Conservation (phyloP, 2,329 filamentous ascomycete species). For the Magnaporthiopsis incrustans region DNA sequence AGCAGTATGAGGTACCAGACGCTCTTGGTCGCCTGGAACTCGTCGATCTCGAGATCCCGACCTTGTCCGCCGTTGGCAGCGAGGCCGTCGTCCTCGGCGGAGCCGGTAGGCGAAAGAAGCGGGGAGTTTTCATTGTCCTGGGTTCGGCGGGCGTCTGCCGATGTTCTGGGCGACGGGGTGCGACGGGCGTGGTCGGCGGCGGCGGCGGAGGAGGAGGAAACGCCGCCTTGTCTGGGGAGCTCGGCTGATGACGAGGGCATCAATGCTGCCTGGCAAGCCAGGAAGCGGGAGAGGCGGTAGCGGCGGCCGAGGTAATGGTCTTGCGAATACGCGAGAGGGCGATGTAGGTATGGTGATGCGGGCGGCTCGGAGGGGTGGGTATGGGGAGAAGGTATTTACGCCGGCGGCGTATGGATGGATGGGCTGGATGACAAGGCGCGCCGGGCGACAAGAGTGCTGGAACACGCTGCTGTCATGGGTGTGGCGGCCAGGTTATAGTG, state of each 20-base stretch:
- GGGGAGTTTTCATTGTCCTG: conserved; percentile 39
- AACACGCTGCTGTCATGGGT: too few species aligned
- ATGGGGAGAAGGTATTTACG: neutral
- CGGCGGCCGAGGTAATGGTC: neutral
- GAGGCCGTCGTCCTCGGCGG: conserved; percentile 26
- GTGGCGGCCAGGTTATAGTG: too few species aligned
- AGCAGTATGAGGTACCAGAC: conserved; percentile 78
- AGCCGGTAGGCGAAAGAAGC: conserved; percentile 32
- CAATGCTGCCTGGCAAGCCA: conserved; percentile 1
- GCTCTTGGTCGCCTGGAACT: conserved; percentile 63
- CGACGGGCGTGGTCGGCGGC: conserved; percentile 9
- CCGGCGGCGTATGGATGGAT: neutral
- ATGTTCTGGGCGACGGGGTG: conserved; percentile 9
- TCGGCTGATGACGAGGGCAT: conserved; percentile 32
- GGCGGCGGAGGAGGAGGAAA: conserved; percentile 20
- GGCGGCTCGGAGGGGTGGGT: neutral
- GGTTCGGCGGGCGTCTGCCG: conserved; percentile 16
- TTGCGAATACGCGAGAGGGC: neutral
- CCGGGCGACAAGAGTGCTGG: neutral
- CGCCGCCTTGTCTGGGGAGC: conserved; percentile 16
- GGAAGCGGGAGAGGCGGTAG: conserved; percentile 14
- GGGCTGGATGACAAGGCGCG: neutral
- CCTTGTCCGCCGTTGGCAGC: conserved; percentile 18
- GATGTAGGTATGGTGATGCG: neutral
- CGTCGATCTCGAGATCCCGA: conserved; percentile 32